These are phyloP conservation scores for Nowakowskiella sp. DNA, from an alignment of 192 early-diverging fungal species.

Conservation along the genomic window DNA sequence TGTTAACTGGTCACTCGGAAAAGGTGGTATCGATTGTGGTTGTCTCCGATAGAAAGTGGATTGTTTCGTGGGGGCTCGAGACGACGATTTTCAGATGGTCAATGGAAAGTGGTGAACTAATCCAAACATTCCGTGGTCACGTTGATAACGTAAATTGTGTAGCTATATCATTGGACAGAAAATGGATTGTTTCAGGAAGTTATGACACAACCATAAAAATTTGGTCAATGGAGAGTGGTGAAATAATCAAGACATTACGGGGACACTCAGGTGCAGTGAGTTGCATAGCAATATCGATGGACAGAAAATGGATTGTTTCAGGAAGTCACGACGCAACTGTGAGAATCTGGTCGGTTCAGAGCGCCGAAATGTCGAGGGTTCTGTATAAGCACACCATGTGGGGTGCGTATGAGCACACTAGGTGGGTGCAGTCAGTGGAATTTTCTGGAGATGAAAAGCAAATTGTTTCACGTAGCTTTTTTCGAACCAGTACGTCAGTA, in stretches of 20 bases:
- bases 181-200: constrained; percentile 64
- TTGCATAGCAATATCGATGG: constrained; percentile 71
- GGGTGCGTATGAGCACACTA: no score
- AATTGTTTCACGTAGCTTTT: no score
- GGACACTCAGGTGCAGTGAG: constrained; percentile 82
- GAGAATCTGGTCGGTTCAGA: constrained; percentile 81
- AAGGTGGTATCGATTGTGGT: constrained; percentile 20
- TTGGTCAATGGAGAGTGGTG: constrained; percentile 68
- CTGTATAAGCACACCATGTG: no score
- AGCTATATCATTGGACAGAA: constrained; percentile 58
- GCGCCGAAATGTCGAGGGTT: no score
- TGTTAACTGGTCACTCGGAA: constrained; percentile 12
- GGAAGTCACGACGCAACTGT: constrained; percentile 76
- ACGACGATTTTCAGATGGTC: constrained; percentile 59
- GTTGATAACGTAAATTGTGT: constrained; percentile 9
- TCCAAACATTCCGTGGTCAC: constrained; percentile 27
- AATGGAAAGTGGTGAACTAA: constrained; percentile 54
- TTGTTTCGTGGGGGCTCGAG: constrained; percentile 55
- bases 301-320: constrained; percentile 74
- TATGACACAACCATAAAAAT: constrained; percentile 39
- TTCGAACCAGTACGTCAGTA: no score
- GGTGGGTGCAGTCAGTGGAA: no score
- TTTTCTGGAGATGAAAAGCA: no score
- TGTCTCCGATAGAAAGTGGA: constrained; percentile 62
- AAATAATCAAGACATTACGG: constrained; percentile 53